Conservation (phyloP, 2,329 filamentous ascomycete species). For the Coleophoma eucalyptorum region DNA sequence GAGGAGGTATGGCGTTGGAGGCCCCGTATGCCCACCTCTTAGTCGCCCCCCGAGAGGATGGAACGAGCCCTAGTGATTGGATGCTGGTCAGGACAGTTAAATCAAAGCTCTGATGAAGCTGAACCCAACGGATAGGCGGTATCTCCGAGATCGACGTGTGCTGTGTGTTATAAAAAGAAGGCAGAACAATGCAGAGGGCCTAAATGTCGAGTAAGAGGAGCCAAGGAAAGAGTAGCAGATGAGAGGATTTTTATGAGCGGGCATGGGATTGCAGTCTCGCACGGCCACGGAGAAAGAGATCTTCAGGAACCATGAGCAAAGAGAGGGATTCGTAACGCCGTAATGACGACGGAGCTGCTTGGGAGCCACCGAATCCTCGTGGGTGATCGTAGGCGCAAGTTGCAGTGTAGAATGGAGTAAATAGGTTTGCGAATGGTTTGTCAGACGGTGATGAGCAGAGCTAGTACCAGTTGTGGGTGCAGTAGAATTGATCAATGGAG, state of each 20-base stretch:
- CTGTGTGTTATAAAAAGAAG: conserved; percentile 1
- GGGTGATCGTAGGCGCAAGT: background rate
- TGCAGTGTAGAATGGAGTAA: too few species aligned
- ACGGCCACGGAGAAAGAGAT: conserved; percentile 7
- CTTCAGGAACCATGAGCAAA: conserved; percentile 12
- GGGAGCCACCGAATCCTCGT: background rate
- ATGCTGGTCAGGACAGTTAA: background rate
- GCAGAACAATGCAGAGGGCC: background rate
- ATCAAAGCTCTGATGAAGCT: background rate
- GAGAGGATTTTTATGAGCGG: conserved; percentile 1
- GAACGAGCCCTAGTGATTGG: conserved; percentile 10
- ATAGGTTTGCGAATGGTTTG: too few species aligned
- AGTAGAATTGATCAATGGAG: too few species aligned
- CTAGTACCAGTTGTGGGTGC: too few species aligned
- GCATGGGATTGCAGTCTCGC: background rate
- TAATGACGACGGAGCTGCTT: background rate
- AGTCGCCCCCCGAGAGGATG: conserved; percentile 7
- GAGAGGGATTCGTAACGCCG: background rate
- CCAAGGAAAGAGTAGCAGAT: conserved; percentile 2
- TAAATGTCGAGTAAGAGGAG: background rate
- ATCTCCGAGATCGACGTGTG: background rate
- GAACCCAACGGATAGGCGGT: background rate
- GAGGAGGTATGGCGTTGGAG: background rate
- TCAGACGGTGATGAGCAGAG: too few species aligned
- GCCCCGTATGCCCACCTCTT: conserved; percentile 8